These are phyloP conservation scores for Solanum etuberosum DNA, from an alignment of 257 asterid genomes.

Conservation along the genomic window DNA sequence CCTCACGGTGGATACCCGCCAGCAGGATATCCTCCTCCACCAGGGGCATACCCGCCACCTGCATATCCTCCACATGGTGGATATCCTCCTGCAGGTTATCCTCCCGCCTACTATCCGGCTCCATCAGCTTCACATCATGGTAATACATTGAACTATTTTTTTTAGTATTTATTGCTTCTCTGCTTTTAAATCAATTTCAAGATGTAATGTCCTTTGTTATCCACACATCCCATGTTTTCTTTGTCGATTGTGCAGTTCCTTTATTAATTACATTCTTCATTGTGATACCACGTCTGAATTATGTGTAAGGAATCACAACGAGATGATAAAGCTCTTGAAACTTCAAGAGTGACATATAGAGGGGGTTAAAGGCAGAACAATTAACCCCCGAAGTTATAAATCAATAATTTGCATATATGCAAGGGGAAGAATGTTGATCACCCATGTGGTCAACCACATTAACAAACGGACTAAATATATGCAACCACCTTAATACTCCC, in stretches of 20 bases:
- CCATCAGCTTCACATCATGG: conserved; percentile 28
- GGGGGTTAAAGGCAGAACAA: background rate
- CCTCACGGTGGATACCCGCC: conserved; percentile 18
- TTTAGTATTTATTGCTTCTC: background rate
- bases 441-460: background rate
- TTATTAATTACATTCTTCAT: background rate
- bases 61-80: conserved; percentile 48
- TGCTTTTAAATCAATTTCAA: background rate
- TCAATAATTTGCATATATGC: background rate
- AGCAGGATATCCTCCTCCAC: conserved; percentile 37
- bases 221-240: background rate
- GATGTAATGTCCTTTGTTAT: background rate
- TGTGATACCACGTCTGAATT: background rate
- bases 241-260: background rate
- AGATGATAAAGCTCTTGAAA: background rate
- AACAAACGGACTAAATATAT: background rate
- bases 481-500: background rate
- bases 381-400: background rate
- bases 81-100: conserved; percentile 45
- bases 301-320: background rate
- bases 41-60: conserved; percentile 16
- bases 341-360: background rate
- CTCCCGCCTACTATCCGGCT: conserved; percentile 37
- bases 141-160: conserved; percentile 24
- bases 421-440: background rate